A percentile compares a stretch with the other conserved stretches of the same genome.
These are phyloP conservation scores for Zymoseptoria tritici DNA, from an alignment of 2,329 filamentous ascomycete species.

Conservation along the genomic window DNA sequence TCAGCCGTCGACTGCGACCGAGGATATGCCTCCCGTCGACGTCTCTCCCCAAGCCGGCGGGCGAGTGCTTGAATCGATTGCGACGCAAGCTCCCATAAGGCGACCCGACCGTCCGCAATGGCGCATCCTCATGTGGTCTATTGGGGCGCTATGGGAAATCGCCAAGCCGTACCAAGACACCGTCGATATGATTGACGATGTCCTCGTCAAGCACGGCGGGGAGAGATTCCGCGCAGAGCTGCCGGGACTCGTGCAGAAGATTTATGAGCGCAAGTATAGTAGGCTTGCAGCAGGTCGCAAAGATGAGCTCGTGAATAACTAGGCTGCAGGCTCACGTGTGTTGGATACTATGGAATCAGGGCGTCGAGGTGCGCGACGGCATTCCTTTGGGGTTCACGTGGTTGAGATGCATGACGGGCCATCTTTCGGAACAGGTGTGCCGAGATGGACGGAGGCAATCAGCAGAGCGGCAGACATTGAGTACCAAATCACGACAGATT, in stretches of 20 bases:
- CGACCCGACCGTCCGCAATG: neutral
- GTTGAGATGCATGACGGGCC: neutral
- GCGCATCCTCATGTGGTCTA: neutral
- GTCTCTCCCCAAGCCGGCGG: neutral
- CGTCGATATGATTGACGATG: neutral
- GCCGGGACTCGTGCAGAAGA: conserved; percentile 5
- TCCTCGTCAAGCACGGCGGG: conserved; percentile 10
- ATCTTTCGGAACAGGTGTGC: neutral
- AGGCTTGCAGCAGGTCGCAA: neutral
- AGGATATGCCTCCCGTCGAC: neutral
- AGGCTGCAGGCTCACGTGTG: neutral
- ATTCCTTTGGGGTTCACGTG: neutral
- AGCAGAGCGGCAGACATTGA: too few relatives aligned
- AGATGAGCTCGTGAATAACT: neutral
- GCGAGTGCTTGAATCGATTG: neutral
- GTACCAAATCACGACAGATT: too few relatives aligned
- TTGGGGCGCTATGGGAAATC: neutral
- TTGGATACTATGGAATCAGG: neutral
- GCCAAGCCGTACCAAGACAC: neutral
- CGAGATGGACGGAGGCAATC: too few relatives aligned
- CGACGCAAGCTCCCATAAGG: neutral
- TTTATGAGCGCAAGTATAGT: neutral
- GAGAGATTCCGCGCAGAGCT: conserved; percentile 8
- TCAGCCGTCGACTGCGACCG: neutral
- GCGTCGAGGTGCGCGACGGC: neutral